Evolutionary conservation across 2,329 filamentous ascomycete genomes (phyloP).

Genomic region (Ceratocystis destructans): DNA sequence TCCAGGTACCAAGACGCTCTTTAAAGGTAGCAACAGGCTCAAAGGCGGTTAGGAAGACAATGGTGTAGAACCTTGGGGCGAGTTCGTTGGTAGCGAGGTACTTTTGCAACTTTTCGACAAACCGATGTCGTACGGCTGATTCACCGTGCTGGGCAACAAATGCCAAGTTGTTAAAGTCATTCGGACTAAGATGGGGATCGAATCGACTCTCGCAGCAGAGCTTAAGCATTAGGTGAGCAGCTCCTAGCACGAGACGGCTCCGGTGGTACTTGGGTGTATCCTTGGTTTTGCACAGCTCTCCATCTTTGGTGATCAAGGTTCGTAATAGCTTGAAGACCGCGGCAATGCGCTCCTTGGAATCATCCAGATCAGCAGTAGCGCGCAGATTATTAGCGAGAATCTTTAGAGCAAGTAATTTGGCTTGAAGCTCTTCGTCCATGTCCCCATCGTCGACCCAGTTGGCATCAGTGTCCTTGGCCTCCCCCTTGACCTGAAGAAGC

Average conservation of each 20-base stretch:
- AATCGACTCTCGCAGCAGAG: slow-evolving; percentile 63
- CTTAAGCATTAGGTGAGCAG: slow-evolving; percentile 70
- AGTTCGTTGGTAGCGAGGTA: slow-evolving; percentile 64
- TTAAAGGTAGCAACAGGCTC: slow-evolving; percentile 67
- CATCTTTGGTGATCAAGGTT: slow-evolving; percentile 58
- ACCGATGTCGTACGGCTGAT: slow-evolving; percentile 59
- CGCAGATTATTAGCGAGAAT: slow-evolving; percentile 77
- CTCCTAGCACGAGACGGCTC: slow-evolving; percentile 65
- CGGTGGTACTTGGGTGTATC: slow-evolving; percentile 67
- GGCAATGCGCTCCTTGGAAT: slow-evolving; percentile 44
- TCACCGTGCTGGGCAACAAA: slow-evolving; percentile 68
- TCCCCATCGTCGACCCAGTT: slow-evolving; percentile 55
- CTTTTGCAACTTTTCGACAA: slow-evolving; percentile 79
- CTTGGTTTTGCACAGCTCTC: slow-evolving; percentile 63
- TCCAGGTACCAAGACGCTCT: slow-evolving; percentile 70
- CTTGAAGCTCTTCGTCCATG: slow-evolving; percentile 65
- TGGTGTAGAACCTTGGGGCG: slow-evolving; percentile 67
- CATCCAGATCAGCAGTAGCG: slow-evolving; percentile 34
- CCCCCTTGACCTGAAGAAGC: slow-evolving; percentile 53
- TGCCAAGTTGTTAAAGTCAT: slow-evolving; percentile 69
- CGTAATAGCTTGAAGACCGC: slow-evolving; percentile 69
- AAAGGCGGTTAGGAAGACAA: slow-evolving; percentile 82
- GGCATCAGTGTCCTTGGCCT: slow-evolving; percentile 39
- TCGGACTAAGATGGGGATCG: slow-evolving; percentile 58
- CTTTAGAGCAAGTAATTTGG: slow-evolving; percentile 73